These are phyloP conservation scores for Gynochthodes officinalis DNA, from an alignment of 257 asterid species.

Conservation along the genomic window DNA sequence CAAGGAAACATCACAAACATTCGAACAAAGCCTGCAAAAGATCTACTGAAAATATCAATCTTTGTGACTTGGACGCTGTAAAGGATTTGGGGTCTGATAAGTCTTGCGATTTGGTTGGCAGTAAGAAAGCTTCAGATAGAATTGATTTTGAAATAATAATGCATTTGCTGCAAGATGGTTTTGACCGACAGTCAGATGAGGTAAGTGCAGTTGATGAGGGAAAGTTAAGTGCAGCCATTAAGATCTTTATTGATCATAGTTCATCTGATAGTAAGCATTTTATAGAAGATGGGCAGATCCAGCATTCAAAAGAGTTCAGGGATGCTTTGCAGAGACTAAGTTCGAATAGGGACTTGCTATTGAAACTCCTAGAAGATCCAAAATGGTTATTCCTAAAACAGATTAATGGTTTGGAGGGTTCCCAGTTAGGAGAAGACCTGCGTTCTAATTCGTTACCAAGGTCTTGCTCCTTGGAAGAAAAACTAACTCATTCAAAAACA, in stretches of 20 bases:
- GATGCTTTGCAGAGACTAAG: constrained; percentile 62
- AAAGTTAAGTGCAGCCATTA: constrained; percentile 58
- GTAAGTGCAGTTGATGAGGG: constrained; percentile 40
- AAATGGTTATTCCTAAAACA: constrained; percentile 48
- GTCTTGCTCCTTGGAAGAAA: constrained; percentile 37
- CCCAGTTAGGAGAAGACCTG: constrained; percentile 31
- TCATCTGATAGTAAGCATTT: constrained; percentile 33
- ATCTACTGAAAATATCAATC: constrained; percentile 37
- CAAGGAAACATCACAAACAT: constrained; percentile 38
- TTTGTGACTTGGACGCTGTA: constrained; percentile 36
- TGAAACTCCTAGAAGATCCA: constrained; percentile 62
- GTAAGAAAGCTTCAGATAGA: constrained; percentile 30
- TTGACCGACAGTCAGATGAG: constrained; percentile 34
- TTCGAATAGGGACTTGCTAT: constrained; percentile 50
- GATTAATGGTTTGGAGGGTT: constrained; percentile 43
- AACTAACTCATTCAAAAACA: constrained; percentile 29
- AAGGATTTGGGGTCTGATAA: constrained; percentile 28
- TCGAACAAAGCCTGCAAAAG: constrained; percentile 33
- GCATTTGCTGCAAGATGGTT: constrained; percentile 29
- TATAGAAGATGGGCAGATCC: constrained; percentile 46
- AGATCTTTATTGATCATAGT: constrained; percentile 55
- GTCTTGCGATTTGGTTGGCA: constrained; percentile 23
- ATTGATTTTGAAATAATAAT: constrained; percentile 52
- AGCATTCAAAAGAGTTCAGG: constrained; percentile 52
- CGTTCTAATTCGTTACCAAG: constrained; percentile 28